Percentiles rank a stretch among this genome's conserved stretches.
phyloP scores from a whole-genome alignment of 768 basidiomycete genomes.

The Chalciporus chontae region DNA sequence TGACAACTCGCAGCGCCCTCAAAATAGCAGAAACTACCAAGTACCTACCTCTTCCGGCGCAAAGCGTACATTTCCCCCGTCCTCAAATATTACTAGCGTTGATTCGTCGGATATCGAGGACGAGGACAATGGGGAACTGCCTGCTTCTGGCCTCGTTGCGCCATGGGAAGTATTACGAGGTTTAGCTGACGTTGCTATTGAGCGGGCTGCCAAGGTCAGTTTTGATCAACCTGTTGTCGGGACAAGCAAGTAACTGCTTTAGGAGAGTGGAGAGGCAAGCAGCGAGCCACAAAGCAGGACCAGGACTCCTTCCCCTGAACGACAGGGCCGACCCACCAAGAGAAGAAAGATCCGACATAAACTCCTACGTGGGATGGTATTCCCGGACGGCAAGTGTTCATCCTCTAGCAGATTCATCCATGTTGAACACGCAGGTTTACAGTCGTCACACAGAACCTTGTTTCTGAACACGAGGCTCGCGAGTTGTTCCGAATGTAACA shows the following conservation, averaged over 20 bases:
- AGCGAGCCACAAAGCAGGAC: conserved; percentile 76
- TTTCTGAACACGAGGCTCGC: conserved; percentile 79
- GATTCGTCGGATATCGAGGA: conserved; percentile 86
- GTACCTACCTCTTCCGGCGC: conserved; percentile 35
- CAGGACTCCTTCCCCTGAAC: conserved; percentile 69
- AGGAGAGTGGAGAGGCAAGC: conserved; percentile 72
- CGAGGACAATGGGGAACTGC: conserved; percentile 75
- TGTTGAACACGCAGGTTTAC: conserved; percentile 4
- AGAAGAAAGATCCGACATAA: conserved; percentile 70
- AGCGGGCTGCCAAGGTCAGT: conserved; percentile 72
- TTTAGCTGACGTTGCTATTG: conserved; percentile 76
- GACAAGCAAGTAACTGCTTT: conserved; percentile 13
- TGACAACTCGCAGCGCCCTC: conserved; percentile 37
- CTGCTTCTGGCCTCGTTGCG: conserved; percentile 76
- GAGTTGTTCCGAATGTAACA: conserved; percentile 79
- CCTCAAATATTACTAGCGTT: conserved; percentile 70
- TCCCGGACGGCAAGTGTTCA: conserved; percentile 65
- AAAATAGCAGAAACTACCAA: conserved; percentile 31
- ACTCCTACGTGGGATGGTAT: conserved; percentile 52
- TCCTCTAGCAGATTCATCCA: background rate
- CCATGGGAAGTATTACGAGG: conserved; percentile 85
- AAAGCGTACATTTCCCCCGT: conserved; percentile 58
- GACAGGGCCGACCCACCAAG: conserved; percentile 65
- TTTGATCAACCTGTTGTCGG: background rate
- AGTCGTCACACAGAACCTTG: conserved; percentile 84